A percentile compares a stretch with the other conserved stretches of the same genome.
Conservation (phyloP, 2,329 filamentous ascomycete species). For the Pezizomycotina sp. region DNA sequence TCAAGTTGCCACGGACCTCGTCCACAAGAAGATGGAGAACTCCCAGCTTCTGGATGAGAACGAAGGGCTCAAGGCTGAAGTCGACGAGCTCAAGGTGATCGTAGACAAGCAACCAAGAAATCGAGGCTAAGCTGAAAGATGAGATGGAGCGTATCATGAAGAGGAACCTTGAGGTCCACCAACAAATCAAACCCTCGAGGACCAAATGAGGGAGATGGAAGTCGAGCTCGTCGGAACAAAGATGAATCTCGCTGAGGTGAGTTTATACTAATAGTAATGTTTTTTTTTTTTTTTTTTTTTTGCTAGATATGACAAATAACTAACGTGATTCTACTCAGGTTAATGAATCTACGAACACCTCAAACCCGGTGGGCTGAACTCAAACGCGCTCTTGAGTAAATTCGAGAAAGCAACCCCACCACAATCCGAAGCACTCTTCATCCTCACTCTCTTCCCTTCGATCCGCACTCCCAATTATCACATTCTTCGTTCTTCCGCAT, state of each 20-base stretch:
- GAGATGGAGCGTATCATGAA: slow-evolving; percentile 89
- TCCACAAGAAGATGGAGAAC: slow-evolving; percentile 84
- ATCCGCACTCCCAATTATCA: no score
- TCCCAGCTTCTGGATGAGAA: slow-evolving; percentile 78
- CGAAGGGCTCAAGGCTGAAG: slow-evolving; percentile 70
- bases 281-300: slow-evolving; percentile 4
- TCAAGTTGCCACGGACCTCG: slow-evolving; percentile 73
- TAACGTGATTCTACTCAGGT: slow-evolving; percentile 36
- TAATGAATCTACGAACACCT: no score
- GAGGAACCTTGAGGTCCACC: slow-evolving; percentile 80
- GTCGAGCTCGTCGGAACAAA: slow-evolving; percentile 83
- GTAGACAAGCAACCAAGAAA: slow-evolving; percentile 80
- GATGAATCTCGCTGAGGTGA: slow-evolving; percentile 87
- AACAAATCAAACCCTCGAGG: slow-evolving; percentile 80
- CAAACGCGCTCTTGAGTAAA: no score
- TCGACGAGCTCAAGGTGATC: slow-evolving; percentile 66
- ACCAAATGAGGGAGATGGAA: slow-evolving; percentile 81
- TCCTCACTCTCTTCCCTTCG: no score
- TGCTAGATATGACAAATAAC: slow-evolving; percentile 13
- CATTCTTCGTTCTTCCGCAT: no score
- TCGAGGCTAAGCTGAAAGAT: slow-evolving; percentile 62
- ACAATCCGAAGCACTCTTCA: no score
- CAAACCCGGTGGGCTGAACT: no score
- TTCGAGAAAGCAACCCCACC: no score
- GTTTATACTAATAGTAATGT: slow-evolving; percentile 27